Conservation (phyloP, 495 filamentous ascomycete species). For the Staphylotrichum longicolle region DNA sequence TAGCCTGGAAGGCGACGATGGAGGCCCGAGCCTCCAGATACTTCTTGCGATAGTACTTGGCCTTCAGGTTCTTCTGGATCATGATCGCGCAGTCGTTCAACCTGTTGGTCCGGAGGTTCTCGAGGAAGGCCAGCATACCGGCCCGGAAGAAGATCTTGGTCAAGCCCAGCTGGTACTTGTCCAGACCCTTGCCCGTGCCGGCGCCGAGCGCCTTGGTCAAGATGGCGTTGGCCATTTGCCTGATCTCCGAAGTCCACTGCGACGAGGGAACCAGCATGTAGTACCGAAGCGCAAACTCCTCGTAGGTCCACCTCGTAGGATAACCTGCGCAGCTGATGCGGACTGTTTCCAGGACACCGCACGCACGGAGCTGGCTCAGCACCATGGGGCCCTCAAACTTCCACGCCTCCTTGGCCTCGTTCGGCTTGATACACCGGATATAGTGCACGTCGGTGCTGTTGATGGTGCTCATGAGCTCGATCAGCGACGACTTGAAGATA, state of each 20-base stretch:
- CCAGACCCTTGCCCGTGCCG: slow-evolving; percentile 71
- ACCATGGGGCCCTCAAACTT: slow-evolving; percentile 99
- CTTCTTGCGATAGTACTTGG: slow-evolving; percentile 90
- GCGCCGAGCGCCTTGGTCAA: slow-evolving; percentile 82
- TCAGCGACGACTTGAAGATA: slow-evolving; percentile 97
- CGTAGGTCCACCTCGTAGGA: slow-evolving; percentile 97
- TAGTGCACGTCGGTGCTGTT: slow-evolving; percentile 98
- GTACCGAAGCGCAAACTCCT: slow-evolving; percentile 96
- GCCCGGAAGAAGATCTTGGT: slow-evolving; percentile 99
- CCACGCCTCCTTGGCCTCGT: slow-evolving; percentile 95
- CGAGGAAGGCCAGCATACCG: slow-evolving; percentile 96
- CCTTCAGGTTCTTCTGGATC: slow-evolving; percentile 97
- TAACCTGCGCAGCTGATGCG: slow-evolving; percentile 98
- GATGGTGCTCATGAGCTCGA: slow-evolving; percentile 97
- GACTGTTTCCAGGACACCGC: slow-evolving; percentile 97
- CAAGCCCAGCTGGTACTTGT: slow-evolving; percentile 94
- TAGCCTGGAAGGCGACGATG: slow-evolving; percentile 76
- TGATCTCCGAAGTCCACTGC: slow-evolving; percentile 90
- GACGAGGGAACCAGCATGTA: slow-evolving; percentile 95
- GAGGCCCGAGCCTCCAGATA: slow-evolving; percentile 83
- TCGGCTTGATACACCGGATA: slow-evolving; percentile 99
- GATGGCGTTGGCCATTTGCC: slow-evolving; percentile 89
- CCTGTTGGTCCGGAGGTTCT: slow-evolving; percentile 84
- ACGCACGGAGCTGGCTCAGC: slow-evolving; percentile 92
- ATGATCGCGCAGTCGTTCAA: slow-evolving; percentile 94